Conservation (phyloP, 2,329 filamentous ascomycete species). For the Didymella pinodella region DNA sequence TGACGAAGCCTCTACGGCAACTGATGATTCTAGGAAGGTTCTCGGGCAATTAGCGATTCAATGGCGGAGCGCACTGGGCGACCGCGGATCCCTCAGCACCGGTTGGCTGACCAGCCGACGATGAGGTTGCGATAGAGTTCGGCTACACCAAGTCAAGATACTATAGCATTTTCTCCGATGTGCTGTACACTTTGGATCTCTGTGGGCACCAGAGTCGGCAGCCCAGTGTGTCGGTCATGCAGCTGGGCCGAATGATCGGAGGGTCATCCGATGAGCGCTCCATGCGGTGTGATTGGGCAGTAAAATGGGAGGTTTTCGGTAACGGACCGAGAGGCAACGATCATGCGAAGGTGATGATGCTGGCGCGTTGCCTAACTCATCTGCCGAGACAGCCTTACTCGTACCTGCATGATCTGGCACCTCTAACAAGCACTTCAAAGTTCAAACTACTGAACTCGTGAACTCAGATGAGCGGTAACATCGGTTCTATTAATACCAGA, state of each 20-base stretch:
- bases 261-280: not conserved
- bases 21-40: slow-evolving; percentile 60
- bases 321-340: slow-evolving; percentile 14
- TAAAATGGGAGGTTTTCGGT: slow-evolving; percentile 2
- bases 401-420: not conserved
- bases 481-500: not conserved
- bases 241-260: slow-evolving; percentile 10
- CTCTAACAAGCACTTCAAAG: not conserved
- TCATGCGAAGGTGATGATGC: not conserved
- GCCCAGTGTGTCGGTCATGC: slow-evolving; percentile 11
- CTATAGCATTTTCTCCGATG: slow-evolving; percentile 6
- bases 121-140: slow-evolving; percentile 31
- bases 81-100: slow-evolving; percentile 84
- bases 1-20: slow-evolving; percentile 44
- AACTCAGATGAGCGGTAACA: slow-evolving; percentile 1
- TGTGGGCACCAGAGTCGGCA: slow-evolving; percentile 8
- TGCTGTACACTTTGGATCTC: slow-evolving; percentile 8
- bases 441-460: slow-evolving; percentile 1
- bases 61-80: slow-evolving; percentile 91
- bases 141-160: not conserved
- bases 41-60: slow-evolving; percentile 86
- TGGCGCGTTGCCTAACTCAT: slow-evolving; percentile 1
- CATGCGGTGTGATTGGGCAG: slow-evolving; percentile 14
- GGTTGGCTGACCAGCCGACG: slow-evolving; percentile 69
- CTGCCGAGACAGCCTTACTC: slow-evolving; percentile 6